Evolutionary conservation across 805 yeast species (phyloP), one percentile per base, ranked within the genome.

Genomic region (Myxozyma sirexii): DNA sequence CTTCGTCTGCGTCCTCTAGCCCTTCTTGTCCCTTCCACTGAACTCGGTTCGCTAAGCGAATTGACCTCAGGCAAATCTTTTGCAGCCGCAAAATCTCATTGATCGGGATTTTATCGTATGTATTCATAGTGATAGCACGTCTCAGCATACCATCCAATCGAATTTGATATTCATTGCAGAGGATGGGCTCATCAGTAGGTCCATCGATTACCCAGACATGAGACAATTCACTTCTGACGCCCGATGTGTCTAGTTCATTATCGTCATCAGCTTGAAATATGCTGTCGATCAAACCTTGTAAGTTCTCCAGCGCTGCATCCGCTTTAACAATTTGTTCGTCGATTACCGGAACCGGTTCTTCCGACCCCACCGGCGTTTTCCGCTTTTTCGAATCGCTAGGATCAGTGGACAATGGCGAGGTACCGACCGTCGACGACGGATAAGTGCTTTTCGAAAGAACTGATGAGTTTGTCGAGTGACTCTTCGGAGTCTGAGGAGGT

Each of bases 181-280:
- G 39, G 2, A 52, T 13, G 2, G 62, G 55, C 33, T 57, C 65
- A 13, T 49, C 45, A 4, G 31, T 48, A 4, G 55, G 38, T 2
- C 43, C 38, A 4, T 37, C 60, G 5, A 50, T 53, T 6, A 33
- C 49, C 63, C 65, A 59, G 3, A 59, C 21, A 7, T 46, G n/a
- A 35, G 64, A 52, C 8, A 19, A 10, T 4, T 43, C 33, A 6
- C 47, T 44, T 23, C 27, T 21, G 0, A 26, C 37, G 3, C 56
- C 61, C 15, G 66, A 62, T 4, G 66, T 62, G 21, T 62, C 66
- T 15, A n/a, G 19, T 13, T 39, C 65, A 10, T 17, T 21, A 17
- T 56, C 41, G 41, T 61, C 66, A 35, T 63, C 66, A 0, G 65
- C 64, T 41, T 62, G 62, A 46, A 63, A 57, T 6, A 63, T 41